Percentiles rank a stretch among this genome's conserved stretches.
Conservation (phyloP, 768 basidiomycete genomes). For the Russula sp. region DNA sequence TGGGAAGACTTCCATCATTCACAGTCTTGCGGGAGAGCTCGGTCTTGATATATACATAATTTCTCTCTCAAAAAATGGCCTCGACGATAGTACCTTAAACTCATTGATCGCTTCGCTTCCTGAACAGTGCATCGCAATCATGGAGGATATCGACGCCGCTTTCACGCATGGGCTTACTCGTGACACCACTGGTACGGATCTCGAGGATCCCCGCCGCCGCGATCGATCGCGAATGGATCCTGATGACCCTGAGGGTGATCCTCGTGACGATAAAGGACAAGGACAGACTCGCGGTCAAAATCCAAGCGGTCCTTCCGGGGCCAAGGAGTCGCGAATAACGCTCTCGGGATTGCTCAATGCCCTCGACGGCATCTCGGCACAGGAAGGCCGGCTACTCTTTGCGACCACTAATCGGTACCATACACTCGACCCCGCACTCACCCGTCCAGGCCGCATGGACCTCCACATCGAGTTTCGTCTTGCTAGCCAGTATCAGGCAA, state of each 20-base stretch:
- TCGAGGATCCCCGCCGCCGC: conserved; percentile 29
- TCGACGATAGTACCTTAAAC: conserved; percentile 57
- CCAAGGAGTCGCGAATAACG: conserved; percentile 38
- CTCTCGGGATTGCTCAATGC: conserved; percentile 73
- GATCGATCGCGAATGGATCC: conserved; percentile 26
- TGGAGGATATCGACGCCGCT: conserved; percentile 83
- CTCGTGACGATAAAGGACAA: conserved; percentile 6
- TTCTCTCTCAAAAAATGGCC: conserved; percentile 52
- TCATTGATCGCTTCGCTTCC: conserved; percentile 59
- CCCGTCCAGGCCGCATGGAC: conserved; percentile 77
- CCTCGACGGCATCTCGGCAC: conserved; percentile 73
- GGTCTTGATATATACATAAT: conserved; percentile 68
- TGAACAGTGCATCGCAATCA: conserved; percentile 65
- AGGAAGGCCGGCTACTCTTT: conserved; percentile 77
- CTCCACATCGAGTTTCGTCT: conserved; percentile 70
- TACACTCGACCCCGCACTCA: conserved; percentile 66
- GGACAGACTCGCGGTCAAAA: neutral
- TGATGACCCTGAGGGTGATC: conserved; percentile 3
- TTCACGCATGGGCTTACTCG: conserved; percentile 44
- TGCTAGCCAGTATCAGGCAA: conserved; percentile 64
- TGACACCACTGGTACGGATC: conserved; percentile 25
- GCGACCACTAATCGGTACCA: conserved; percentile 74
- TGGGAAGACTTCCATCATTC: conserved; percentile 75
- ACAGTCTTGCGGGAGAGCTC: conserved; percentile 72
- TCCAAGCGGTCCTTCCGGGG: neutral